A percentile compares a stretch with the other conserved stretches of the same genome.
These are phyloP conservation scores for Hygrophorus russula DNA, from an alignment of 768 basidiomycete species.

Conservation along the genomic window DNA sequence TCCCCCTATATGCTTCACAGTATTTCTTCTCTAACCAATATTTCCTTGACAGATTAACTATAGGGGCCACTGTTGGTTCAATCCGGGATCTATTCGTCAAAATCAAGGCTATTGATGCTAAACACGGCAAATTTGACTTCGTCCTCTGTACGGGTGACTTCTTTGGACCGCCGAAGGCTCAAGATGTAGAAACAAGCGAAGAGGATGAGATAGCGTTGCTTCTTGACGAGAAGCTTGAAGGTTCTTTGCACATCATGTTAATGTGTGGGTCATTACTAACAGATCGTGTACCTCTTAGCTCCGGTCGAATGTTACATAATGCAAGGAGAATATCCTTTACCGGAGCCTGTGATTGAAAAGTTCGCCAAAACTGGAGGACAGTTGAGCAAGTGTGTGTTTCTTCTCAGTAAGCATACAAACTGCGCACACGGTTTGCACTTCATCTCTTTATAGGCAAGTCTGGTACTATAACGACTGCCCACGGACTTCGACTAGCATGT, in stretches of 20 bases:
- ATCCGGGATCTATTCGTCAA: slow-evolving; percentile 70
- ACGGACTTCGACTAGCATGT: slow-evolving; percentile 77
- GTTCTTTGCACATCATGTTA: slow-evolving; percentile 21
- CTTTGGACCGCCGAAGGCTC: slow-evolving; percentile 46
- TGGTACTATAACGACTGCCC: slow-evolving; percentile 64
- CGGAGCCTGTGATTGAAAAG: slow-evolving; percentile 60
- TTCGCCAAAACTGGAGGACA: slow-evolving; percentile 71
- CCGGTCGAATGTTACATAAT: slow-evolving; percentile 90
- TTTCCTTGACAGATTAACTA: slow-evolving; percentile 38
- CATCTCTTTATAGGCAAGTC: slow-evolving; percentile 55
- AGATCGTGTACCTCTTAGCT: slow-evolving; percentile 30
- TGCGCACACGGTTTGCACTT: slow-evolving; percentile 1
- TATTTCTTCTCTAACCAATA: not conserved
- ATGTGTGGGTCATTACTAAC: slow-evolving; percentile 8
- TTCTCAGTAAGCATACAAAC: slow-evolving; percentile 53
- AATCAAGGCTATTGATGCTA: slow-evolving; percentile 74
- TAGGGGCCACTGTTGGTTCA: slow-evolving; percentile 71
- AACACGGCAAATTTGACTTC: slow-evolving; percentile 89
- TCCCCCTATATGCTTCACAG: not conserved
- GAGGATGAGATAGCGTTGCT: slow-evolving; percentile 49
- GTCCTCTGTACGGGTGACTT: slow-evolving; percentile 79
- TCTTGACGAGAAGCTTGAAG: slow-evolving; percentile 56
- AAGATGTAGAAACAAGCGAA: slow-evolving; percentile 18
- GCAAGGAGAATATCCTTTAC: slow-evolving; percentile 73
- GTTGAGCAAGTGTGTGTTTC: slow-evolving; percentile 71